Evolutionary conservation across 257 asterid species (phyloP), one percentile per base, ranked within the genome.

Genomic region (Lithospermum erythrorhizon): DNA sequence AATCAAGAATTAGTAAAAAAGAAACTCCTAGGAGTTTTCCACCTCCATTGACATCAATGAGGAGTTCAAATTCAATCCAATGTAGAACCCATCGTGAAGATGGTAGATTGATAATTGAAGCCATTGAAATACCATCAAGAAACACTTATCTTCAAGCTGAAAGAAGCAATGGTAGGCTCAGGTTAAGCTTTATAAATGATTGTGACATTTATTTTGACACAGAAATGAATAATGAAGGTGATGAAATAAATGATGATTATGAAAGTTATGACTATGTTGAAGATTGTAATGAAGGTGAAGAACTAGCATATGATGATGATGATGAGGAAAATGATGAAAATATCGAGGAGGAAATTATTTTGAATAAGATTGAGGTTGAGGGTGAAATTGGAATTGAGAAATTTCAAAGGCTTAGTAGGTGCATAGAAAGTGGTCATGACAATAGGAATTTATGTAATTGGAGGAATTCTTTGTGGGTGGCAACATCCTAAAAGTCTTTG

Each of bases 11-110:
- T 41, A 11, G 17, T 41, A 57, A 24, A 30, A 58, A 59, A 68
- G 45, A 32, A 11, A 61, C 27, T 24, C 27, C 45, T 71, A 74
- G 75, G 27, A 70, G 67, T 61, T 91, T 86, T 70, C 98, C 98
- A 48, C 98, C 98, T 37, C 97, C 97, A 49, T 72, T 91, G 78
- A 82, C 93, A n/a, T 73, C 95, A n/a, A 77, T 83, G 73, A 82
- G 87, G 14, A 81, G 89, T 21, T 55, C 79, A 27, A 79, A 73
- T 63, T 75, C 87, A 1, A 53, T 88, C 55, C 85, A 78, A 57
- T 79, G 86, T 65, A 74, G 75, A 35, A 81, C 84, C 53, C 94
- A 72, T 66, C 65, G 85, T 0, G 90, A 83, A 37, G 83, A 76
- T 15, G 95, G 95, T 9, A 65, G 96, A 60, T 68, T 91, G 72